These are phyloP conservation scores for Hydrangea macrophylla DNA, from an alignment of 148 eudicot genomes.

Conservation along the genomic window DNA sequence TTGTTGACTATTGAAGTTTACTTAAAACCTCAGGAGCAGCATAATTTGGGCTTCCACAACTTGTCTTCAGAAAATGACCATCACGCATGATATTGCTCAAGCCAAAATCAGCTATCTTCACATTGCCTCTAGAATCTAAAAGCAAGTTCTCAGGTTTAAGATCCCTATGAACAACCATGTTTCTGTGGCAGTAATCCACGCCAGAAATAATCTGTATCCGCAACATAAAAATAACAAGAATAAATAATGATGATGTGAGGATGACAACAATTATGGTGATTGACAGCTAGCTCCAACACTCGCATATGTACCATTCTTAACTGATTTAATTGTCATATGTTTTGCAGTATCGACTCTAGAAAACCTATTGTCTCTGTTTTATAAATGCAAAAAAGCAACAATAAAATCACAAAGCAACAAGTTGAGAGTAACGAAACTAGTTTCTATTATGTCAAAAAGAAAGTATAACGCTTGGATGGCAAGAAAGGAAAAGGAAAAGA, in stretches of 20 bases:
- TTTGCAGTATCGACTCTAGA: too few species aligned
- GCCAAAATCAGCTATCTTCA: conserved; percentile 46
- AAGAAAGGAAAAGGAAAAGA: background rate
- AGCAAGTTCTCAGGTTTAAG: conserved; percentile 47
- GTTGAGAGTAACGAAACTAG: background rate
- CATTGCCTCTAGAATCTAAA: conserved; percentile 33
- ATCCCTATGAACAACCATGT: conserved; percentile 45
- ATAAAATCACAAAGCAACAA: background rate
- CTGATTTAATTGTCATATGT: too few species aligned
- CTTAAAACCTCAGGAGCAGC: conserved; percentile 42
- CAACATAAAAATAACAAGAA: conserved; percentile 1
- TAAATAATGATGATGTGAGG: background rate
- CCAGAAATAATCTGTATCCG: conserved; percentile 37
- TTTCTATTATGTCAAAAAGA: background rate
- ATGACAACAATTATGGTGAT: background rate
- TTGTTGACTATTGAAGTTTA: background rate
- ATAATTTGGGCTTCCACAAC: conserved; percentile 50
- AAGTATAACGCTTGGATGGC: background rate
- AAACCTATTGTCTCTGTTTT: background rate
- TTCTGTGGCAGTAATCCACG: conserved; percentile 42
- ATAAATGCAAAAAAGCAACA: background rate
- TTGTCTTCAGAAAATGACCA: conserved; percentile 44
- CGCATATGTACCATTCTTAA: background rate
- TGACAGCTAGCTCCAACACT: background rate
- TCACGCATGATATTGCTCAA: conserved; percentile 40